Percentiles rank a stretch among this genome's conserved stretches.
Conservation (phyloP, 2,329 filamentous ascomycete genomes). For the Alternaria postmessia region DNA sequence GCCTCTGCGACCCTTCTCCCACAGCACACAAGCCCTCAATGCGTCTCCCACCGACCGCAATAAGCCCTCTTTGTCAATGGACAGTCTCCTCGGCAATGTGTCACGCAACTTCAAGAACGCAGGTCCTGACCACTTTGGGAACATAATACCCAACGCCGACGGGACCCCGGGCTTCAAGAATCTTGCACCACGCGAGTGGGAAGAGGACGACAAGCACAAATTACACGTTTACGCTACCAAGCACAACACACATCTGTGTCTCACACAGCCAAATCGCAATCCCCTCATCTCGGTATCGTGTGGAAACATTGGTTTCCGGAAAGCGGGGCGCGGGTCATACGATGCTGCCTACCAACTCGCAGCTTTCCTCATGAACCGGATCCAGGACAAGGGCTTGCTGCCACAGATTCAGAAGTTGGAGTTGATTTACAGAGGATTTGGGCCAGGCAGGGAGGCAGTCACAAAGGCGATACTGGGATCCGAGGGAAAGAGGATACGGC, state of each 20-base stretch:
- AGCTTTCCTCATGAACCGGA: constrained; percentile 81
- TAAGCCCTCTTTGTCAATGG: constrained; percentile 19
- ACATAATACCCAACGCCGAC: constrained; percentile 29
- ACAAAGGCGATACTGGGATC: constrained; percentile 87
- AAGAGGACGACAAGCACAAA: constrained; percentile 72
- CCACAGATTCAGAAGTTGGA: constrained; percentile 79
- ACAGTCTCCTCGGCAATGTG: constrained; percentile 27
- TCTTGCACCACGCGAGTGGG: constrained; percentile 36
- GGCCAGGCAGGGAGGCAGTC: constrained; percentile 84
- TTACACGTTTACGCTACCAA: constrained; percentile 86
- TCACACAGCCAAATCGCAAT: constrained; percentile 81
- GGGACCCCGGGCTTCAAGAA: constrained; percentile 19
- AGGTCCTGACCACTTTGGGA: constrained; percentile 20
- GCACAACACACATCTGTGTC: constrained; percentile 95
- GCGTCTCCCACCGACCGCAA: constrained; percentile 16
- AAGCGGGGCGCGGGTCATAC: constrained; percentile 80
- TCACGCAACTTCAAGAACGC: constrained; percentile 26
- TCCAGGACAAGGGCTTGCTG: constrained; percentile 82
- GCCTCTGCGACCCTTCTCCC: constrained; percentile 46
- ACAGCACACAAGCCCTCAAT: constrained; percentile 31
- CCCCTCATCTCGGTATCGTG: constrained; percentile 81
- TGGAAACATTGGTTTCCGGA: constrained; percentile 91
- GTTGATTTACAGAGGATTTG: constrained; percentile 84
- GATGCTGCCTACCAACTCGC: constrained; percentile 92
- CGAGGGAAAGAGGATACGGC: constrained; percentile 79